These are phyloP conservation scores for Cordyceps fumosorosea DNA, from an alignment of 2,329 filamentous ascomycete genomes.

Conservation along the genomic window DNA sequence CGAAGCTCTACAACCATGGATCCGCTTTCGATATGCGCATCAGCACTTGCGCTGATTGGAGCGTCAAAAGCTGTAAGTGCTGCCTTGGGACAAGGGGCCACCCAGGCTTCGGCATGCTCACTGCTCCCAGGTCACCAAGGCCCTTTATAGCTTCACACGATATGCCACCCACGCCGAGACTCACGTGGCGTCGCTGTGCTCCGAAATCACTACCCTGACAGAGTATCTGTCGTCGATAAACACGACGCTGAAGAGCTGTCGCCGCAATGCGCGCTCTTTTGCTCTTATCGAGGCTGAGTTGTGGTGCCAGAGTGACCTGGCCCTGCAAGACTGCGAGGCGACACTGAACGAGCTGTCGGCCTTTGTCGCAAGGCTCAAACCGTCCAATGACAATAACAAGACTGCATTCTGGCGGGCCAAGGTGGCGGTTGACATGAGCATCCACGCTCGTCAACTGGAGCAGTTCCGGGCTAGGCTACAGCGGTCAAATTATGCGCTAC, in stretches of 20 bases:
- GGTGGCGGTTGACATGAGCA: neutral
- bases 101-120: neutral
- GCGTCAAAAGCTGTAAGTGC: neutral
- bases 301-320: neutral
- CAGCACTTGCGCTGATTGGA: neutral
- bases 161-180: neutral
- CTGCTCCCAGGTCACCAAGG: neutral
- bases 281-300: neutral
- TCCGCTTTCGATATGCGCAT: constrained; percentile 4
- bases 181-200: neutral
- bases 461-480: neutral
- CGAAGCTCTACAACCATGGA: neutral
- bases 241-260: neutral
- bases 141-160: neutral
- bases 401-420: neutral
- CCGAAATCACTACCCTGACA: neutral
- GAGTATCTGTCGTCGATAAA: neutral
- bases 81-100: neutral
- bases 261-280: neutral
- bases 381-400: neutral
- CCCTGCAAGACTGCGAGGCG: neutral
- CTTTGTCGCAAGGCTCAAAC: neutral
- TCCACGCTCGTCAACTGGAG: neutral
- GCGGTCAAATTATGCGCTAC: neutral
- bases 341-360: neutral